phyloP scores from a whole-genome alignment of 805 yeast species.

The Yarrowia bubula region DNA sequence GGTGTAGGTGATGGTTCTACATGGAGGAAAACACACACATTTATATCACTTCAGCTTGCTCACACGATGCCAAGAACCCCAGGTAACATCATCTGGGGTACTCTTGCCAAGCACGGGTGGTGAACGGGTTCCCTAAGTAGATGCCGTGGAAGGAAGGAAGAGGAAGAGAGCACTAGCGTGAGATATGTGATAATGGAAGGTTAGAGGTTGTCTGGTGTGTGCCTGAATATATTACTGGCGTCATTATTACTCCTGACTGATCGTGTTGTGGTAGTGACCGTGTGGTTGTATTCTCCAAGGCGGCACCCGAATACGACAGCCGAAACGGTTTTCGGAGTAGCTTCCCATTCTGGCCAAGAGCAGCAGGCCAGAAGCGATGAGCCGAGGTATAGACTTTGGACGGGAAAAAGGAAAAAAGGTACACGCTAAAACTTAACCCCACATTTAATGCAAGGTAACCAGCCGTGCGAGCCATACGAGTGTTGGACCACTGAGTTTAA shows the following conservation, averaged over 20 bases:
- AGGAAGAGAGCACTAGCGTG: not conserved
- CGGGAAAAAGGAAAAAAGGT: not conserved
- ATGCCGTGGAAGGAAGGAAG: not conserved
- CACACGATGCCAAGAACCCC: not conserved
- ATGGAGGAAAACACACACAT: no score
- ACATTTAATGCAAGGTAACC: not conserved
- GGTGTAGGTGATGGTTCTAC: not conserved
- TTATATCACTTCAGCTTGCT: not conserved
- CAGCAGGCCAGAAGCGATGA: not conserved
- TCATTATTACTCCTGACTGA: no score
- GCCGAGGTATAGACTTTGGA: not conserved
- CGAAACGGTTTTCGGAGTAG: not conserved
- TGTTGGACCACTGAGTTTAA: no score
- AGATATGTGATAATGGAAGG: not conserved
- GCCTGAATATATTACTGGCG: no score
- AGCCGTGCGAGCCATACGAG: not conserved
- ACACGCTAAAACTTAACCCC: not conserved
- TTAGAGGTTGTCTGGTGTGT: no score
- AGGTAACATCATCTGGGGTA: not conserved
- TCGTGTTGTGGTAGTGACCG: not conserved
- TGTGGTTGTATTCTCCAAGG: not conserved
- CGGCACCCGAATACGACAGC: slow-evolving; percentile 15
- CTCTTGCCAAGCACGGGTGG: not conserved
- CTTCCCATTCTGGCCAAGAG: not conserved
- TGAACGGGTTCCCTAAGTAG: not conserved